Base-by-base conservation (phyloP, 352 stramenopile genomes). In the Phytophthora colocasiae region DNA sequence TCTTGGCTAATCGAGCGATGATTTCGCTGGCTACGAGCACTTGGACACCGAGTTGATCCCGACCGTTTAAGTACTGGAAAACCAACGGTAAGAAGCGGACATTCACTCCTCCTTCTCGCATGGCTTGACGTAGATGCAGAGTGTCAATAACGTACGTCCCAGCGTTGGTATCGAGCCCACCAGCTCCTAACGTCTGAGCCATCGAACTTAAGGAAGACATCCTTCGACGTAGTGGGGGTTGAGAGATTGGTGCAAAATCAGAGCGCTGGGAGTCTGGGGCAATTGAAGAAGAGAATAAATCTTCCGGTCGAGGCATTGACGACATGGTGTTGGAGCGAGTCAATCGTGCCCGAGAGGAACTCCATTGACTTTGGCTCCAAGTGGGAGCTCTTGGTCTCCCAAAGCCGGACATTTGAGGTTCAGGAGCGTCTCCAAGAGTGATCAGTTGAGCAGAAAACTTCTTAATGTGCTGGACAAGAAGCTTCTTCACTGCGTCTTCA, bases 101-200 rank as follows among this genome's bases (percentile, higher is more conserved):
- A 55, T 89, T 90, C 19, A 95, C 73, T 9, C 87, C 87, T 10
- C 77, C 66, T 41, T 87, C 71, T 34, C 77, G 74, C 69, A 95
- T 77, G 9, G 75, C 63, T n/a, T 77, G 75, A 17, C 84, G 72
- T 10, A 95, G 49, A 66, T 95, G 82, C 17, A 86, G 39, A 9
- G 69, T 74, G 41, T 93, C 82, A 22, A 92, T 86, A 14, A 92
- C 71, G 45, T 94, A 95, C n/a, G 83, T 87, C 11, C 71, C 76
- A 2, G 57, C 39, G 45, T 67, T 73, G 26, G 12, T 71, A 19
- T 73, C 62, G 7, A 47, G 31, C 14, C 47, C 64, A 44, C 54
- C 26, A 53, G 45, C 26, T 32, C 66, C 49, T 50, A 68, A 43
- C 12, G 64, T 64, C 27, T 75, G 59, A 40, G 76, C 63, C 9